Percentiles rank a stretch among this genome's conserved stretches.
Evolutionary conservation across 257 asterid species (phyloP).

Genomic region (Schizonepeta tenuifolia): DNA sequence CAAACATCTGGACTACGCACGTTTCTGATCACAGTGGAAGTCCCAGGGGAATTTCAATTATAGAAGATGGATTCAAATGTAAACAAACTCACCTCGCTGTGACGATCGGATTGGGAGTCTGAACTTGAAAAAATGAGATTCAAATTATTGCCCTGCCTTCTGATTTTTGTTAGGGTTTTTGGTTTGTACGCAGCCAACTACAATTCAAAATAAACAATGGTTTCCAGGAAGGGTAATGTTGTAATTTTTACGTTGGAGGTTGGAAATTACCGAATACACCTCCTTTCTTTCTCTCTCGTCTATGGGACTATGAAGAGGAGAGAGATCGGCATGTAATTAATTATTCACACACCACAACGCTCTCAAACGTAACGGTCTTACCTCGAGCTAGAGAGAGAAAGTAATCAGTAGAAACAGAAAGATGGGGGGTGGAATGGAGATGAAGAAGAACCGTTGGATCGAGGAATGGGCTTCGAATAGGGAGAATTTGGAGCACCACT

Average conservation of each 20-base stretch:
- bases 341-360: background rate
- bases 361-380: background rate
- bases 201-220: background rate
- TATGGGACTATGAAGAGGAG: background rate
- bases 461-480: slow-evolving; percentile 84
- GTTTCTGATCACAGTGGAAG: too few relatives aligned
- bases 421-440: slow-evolving; percentile 98
- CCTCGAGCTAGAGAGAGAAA: slow-evolving; percentile 22
- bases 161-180: background rate
- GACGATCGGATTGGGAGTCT: slow-evolving; percentile 5
- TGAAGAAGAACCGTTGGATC: slow-evolving; percentile 80
- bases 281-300: background rate
- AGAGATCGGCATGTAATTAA: too few relatives aligned
- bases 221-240: background rate
- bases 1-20: slow-evolving; percentile 31
- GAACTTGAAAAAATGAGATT: background rate
- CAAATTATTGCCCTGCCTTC: background rate
- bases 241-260: background rate
- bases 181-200: too few relatives aligned
- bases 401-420: slow-evolving; percentile 30
- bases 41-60: background rate
- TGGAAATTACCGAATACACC: slow-evolving; percentile 1
- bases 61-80: background rate
- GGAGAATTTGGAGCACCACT: slow-evolving; percentile 86
- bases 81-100: background rate